Conservation (phyloP, 1,284 basidiomycete species). For the Ceratobasidium sp. region DNA sequence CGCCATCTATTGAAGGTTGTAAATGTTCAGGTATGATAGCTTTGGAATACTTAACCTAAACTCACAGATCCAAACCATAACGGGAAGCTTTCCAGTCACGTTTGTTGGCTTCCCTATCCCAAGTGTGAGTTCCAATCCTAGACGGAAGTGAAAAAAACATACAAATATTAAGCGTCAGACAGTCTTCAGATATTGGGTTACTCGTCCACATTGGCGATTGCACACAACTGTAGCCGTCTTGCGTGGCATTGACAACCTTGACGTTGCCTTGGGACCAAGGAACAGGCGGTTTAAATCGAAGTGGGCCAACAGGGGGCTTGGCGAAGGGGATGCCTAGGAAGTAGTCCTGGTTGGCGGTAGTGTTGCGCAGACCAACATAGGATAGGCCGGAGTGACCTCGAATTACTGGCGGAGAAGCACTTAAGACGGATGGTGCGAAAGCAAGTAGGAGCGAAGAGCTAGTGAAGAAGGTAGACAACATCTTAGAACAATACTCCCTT, state of each 20-base stretch:
- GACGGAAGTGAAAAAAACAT: background rate
- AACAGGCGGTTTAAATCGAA: slow-evolving; percentile 44
- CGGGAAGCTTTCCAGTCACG: slow-evolving; percentile 38
- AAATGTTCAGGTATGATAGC: too few relatives aligned
- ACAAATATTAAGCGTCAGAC: slow-evolving; percentile 45
- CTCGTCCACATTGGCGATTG: slow-evolving; percentile 21
- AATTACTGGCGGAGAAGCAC: background rate
- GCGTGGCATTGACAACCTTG: slow-evolving; percentile 28
- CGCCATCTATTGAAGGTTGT: slow-evolving; percentile 16
- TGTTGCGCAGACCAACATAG: slow-evolving; percentile 41
- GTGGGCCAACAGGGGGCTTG: slow-evolving; percentile 39
- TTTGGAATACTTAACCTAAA: background rate
- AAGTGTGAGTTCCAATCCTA: background rate
- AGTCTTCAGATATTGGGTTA: slow-evolving; percentile 44
- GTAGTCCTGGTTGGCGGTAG: slow-evolving; percentile 36
- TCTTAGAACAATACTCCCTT: background rate
- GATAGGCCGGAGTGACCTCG: slow-evolving; percentile 19
- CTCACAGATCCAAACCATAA: slow-evolving; percentile 46
- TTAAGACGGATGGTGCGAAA: background rate
- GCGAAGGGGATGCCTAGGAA: slow-evolving; percentile 48
- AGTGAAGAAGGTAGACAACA: background rate
- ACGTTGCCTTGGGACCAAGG: slow-evolving; percentile 22
- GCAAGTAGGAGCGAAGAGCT: background rate
- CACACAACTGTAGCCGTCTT: slow-evolving; percentile 34
- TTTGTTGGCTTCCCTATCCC: slow-evolving; percentile 39